Evolutionary conservation across 2,329 filamentous ascomycete genomes (phyloP).

Genomic region (Colletotrichum tropicicola): DNA sequence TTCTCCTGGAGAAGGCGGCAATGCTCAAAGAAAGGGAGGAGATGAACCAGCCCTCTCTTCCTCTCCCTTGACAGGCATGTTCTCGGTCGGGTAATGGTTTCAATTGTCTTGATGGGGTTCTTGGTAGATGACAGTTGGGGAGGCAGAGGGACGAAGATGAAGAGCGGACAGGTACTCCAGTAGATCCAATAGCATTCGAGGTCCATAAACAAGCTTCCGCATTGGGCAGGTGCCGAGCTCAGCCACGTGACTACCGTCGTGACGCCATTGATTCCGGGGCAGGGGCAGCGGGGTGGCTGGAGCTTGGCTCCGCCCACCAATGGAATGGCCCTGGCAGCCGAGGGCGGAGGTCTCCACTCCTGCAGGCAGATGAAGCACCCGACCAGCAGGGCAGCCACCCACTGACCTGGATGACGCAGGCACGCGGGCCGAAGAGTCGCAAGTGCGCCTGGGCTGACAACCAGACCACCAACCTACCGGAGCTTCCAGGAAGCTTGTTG

Average conservation of each 20-base stretch:
- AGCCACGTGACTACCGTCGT: constrained; percentile 14
- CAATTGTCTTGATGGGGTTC: no score
- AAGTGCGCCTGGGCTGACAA: constrained; percentile 18
- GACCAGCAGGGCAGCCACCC: neutral
- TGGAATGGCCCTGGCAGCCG: neutral
- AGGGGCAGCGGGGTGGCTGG: constrained; percentile 9
- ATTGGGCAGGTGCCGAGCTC: constrained; percentile 3
- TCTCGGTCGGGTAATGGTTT: no score
- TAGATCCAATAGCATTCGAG: neutral
- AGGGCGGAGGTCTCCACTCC: neutral
- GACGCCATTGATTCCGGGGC: constrained; percentile 22
- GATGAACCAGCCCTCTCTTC: no score
- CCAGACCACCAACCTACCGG: constrained; percentile 12
- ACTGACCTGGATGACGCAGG: constrained; percentile 27
- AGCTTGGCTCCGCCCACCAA: neutral
- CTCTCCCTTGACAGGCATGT: no score
- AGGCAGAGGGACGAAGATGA: no score
- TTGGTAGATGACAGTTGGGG: no score
- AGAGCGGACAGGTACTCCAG: neutral
- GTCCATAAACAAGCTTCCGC: neutral
- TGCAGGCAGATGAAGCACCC: neutral
- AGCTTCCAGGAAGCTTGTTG: constrained; percentile 23
- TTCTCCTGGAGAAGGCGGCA: no score
- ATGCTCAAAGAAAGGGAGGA: no score
- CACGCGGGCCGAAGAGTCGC: constrained; percentile 16